These are phyloP conservation scores for Phytophthora ohioensis DNA, from an alignment of 352 stramenopile genomes.

Conservation along the genomic window DNA sequence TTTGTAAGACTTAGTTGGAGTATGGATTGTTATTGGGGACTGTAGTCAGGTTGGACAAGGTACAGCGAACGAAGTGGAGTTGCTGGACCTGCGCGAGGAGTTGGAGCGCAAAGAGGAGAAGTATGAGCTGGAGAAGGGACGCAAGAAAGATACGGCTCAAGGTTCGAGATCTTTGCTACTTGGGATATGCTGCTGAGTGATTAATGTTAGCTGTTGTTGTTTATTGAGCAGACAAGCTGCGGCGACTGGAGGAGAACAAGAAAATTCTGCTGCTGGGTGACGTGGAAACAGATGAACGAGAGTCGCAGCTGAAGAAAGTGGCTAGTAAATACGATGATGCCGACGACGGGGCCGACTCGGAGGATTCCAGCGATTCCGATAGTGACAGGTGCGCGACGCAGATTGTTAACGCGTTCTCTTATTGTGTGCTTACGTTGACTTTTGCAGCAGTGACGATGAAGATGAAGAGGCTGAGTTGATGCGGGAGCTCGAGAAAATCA, in stretches of 20 bases:
- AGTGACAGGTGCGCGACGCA: constrained; percentile 61
- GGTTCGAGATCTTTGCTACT: constrained; percentile 32
- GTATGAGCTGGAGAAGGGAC: constrained; percentile 79
- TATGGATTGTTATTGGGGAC: neutral
- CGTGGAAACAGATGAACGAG: constrained; percentile 72
- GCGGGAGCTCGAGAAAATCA: constrained; percentile 98
- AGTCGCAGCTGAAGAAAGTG: constrained; percentile 90
- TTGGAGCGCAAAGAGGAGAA: constrained; percentile 77
- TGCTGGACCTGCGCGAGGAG: constrained; percentile 78
- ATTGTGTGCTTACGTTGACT: neutral
- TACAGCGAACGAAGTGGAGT: constrained; percentile 79
- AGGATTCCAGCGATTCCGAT: constrained; percentile 75
- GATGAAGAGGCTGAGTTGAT: constrained; percentile 98
- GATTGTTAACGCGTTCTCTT: neutral
- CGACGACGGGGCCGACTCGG: constrained; percentile 84
- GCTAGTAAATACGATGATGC: constrained; percentile 91
- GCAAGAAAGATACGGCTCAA: constrained; percentile 82
- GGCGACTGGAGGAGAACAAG: constrained; percentile 83
- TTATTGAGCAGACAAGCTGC: constrained; percentile 58
- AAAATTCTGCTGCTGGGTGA: constrained; percentile 84
- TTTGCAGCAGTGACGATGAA: constrained; percentile 80
- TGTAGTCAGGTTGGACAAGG: constrained; percentile 84
- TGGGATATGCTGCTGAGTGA: neutral
- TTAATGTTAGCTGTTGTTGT: neutral
- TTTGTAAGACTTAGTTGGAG: neutral